A percentile compares a stretch with the other conserved stretches of the same genome.
Conservation (phyloP, 2,329 filamentous ascomycete genomes). For the Colletotrichum paranaense region DNA sequence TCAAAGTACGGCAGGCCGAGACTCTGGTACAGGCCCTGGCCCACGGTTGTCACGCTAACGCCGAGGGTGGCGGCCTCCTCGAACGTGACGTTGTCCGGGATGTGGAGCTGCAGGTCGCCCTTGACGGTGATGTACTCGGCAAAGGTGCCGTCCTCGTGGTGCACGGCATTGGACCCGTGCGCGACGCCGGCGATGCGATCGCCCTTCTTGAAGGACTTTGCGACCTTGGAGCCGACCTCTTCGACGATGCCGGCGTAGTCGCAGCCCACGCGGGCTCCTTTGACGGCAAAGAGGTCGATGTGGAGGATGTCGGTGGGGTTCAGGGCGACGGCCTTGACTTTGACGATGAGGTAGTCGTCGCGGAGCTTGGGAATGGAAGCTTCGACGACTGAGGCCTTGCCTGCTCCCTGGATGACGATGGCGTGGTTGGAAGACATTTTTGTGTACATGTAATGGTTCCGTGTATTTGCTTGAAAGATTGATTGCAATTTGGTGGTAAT, state of each 20-base stretch:
- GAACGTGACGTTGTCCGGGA: slow-evolving; percentile 54
- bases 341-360: slow-evolving; percentile 42
- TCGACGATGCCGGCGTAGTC: slow-evolving; percentile 54
- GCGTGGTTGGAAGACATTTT: slow-evolving; percentile 7
- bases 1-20: neutral
- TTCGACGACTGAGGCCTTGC: slow-evolving; percentile 18
- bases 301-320: slow-evolving; percentile 54
- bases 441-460: neutral
- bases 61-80: slow-evolving; percentile 31
- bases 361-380: slow-evolving; percentile 15
- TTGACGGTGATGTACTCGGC: slow-evolving; percentile 51
- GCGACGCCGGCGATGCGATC: slow-evolving; percentile 57
- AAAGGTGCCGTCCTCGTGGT: slow-evolving; percentile 53
- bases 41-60: neutral
- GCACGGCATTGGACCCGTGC: neutral
- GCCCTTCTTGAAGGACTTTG: slow-evolving; percentile 55
- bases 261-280: neutral
- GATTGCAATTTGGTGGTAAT: neutral
- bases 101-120: slow-evolving; percentile 52
- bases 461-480: neutral
- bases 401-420: neutral
- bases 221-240: slow-evolving; percentile 55
- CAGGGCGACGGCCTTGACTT: slow-evolving; percentile 44
- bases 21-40: neutral
- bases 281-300: neutral